These are phyloP conservation scores for Phytopythium ostracodes DNA, from an alignment of 352 stramenopile species.

Conservation along the genomic window DNA sequence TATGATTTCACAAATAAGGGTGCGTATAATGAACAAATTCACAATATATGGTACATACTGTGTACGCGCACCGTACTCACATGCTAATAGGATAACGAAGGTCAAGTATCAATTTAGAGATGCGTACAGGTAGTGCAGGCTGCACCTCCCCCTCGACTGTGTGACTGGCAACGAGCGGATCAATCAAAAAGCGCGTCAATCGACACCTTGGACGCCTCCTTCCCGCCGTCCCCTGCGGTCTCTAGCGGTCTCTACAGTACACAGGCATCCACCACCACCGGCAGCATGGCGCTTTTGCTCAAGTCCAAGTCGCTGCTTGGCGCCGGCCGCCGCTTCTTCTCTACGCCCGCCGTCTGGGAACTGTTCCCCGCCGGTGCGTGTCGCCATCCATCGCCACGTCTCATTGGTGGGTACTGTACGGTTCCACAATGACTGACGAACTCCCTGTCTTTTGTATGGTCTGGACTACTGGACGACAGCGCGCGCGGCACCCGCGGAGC, in stretches of 20 bases:
- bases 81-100: too few relatives aligned
- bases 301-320: constrained; percentile 11
- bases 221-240: neutral
- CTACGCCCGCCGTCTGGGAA: constrained; percentile 28
- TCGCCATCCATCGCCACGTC: neutral
- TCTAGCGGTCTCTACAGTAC: neutral
- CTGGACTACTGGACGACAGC: constrained; percentile 8
- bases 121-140: neutral
- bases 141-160: too few relatives aligned
- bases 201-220: neutral
- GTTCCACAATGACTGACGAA: too few relatives aligned
- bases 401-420: neutral
- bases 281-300: constrained; percentile 14
- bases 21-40: too few relatives aligned
- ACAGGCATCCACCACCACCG: too few relatives aligned
- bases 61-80: too few relatives aligned
- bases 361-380: constrained; percentile 38
- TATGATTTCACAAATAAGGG: too few relatives aligned
- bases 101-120: constrained; percentile 1
- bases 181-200: neutral
- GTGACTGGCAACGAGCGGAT: neutral
- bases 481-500: constrained; percentile 9
- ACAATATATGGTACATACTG: too few relatives aligned
- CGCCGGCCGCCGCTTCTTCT: constrained; percentile 18
- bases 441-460: too few relatives aligned